Conservation (phyloP, 768 basidiomycete genomes). For the Russula lepida region DNA sequence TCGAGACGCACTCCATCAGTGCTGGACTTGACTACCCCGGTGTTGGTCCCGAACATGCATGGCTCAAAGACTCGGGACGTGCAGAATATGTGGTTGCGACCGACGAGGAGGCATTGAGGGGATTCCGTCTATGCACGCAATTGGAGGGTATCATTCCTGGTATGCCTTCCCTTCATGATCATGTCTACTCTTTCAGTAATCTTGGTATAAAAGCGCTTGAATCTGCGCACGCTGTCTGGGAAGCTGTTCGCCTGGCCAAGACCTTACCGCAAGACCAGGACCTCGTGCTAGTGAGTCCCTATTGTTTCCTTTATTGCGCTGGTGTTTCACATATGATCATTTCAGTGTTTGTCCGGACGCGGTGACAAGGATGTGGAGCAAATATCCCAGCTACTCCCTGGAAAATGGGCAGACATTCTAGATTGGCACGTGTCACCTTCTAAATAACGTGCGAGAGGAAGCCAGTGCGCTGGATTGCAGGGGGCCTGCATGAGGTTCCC, state of each 20-base stretch:
- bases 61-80: constrained; percentile 89
- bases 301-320: neutral
- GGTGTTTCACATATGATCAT: neutral
- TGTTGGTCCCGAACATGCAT: constrained; percentile 97
- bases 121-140: constrained; percentile 87
- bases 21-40: constrained; percentile 96
- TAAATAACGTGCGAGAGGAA: neutral
- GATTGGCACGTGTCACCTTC: constrained; percentile 75
- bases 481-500: no score
- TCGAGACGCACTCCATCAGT: constrained; percentile 95
- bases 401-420: constrained; percentile 86
- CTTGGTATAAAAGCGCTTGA: constrained; percentile 60
- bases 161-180: constrained; percentile 27
- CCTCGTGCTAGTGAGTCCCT: constrained; percentile 73
- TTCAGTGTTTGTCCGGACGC: constrained; percentile 84
- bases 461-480: neutral
- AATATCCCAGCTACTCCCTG: constrained; percentile 85
- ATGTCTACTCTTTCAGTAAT: constrained; percentile 8
- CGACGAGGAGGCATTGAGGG: constrained; percentile 88
- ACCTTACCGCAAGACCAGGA: constrained; percentile 76
- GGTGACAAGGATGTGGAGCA: constrained; percentile 99
- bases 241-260: constrained; percentile 77
- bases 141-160: constrained; percentile 96
- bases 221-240: constrained; percentile 95
- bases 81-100: constrained; percentile 92